Evolutionary conservation across 768 basidiomycete genomes (phyloP).

Genomic region (Pleurotus ostreatus): DNA sequence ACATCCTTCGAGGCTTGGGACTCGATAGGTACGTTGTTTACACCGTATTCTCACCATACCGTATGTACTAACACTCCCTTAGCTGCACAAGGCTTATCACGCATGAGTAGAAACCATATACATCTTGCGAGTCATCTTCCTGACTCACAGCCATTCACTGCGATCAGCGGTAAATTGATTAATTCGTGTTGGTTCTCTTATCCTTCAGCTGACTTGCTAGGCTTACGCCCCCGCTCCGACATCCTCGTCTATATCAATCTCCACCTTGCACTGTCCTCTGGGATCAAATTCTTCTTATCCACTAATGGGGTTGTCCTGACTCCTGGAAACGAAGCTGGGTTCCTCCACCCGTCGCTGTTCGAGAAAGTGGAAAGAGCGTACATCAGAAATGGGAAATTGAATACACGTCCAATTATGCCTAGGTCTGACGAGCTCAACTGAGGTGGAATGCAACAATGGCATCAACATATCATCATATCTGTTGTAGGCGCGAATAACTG

Average conservation of each 20-base stretch:
- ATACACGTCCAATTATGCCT: no score
- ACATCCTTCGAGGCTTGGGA: conserved; percentile 54
- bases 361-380: conserved; percentile 33
- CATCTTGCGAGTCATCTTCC: conserved; percentile 63
- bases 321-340: conserved; percentile 54
- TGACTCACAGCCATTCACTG: conserved; percentile 29
- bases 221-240: conserved; percentile 46
- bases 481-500: no score
- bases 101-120: conserved; percentile 70
- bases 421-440: no score
- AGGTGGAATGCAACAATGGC: no score
- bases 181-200: background rate
- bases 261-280: conserved; percentile 43
- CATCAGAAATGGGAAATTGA: background rate
- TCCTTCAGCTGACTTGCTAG: background rate
- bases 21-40: conserved; percentile 39
- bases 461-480: no score
- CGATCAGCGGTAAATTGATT: conserved; percentile 48
- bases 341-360: conserved; percentile 52
- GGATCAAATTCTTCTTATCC: conserved; percentile 55
- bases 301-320: conserved; percentile 69
- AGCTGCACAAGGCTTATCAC: conserved; percentile 56
- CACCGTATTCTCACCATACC: background rate
- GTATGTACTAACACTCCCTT: background rate
- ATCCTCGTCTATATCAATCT: conserved; percentile 67